A percentile compares a stretch with the other conserved stretches of the same genome.
Evolutionary conservation across 2,329 filamentous ascomycete species (phyloP).

Genomic region (Diaporthe humulicola): DNA sequence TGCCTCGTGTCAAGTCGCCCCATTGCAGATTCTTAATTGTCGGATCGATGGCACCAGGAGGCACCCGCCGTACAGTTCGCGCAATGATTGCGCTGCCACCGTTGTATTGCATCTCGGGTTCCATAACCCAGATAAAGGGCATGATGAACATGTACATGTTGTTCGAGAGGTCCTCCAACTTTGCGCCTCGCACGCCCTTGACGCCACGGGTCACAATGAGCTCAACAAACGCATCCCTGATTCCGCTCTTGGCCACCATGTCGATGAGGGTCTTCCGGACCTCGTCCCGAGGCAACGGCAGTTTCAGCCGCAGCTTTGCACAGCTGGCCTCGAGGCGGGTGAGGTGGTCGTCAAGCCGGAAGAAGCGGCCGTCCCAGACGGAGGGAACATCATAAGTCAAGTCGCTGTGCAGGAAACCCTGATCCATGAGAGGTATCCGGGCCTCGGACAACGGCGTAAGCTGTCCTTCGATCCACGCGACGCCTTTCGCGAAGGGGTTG

Average conservation of each 20-base stretch:
- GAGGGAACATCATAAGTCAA: conserved; percentile 65
- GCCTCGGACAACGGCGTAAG: conserved; percentile 59
- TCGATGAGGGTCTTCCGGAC: conserved; percentile 55
- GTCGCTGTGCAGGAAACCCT: conserved; percentile 66
- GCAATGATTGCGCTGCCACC: conserved; percentile 60
- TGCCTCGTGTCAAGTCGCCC: conserved; percentile 60
- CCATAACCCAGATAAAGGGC: conserved; percentile 65
- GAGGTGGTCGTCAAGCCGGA: conserved; percentile 64
- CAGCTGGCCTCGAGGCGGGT: conserved; percentile 58
- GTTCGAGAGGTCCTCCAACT: conserved; percentile 52
- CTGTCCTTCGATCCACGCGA: conserved; percentile 58
- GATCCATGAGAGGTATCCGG: conserved; percentile 62
- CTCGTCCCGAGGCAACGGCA: conserved; percentile 56
- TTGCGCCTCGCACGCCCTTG: conserved; percentile 53
- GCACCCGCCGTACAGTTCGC: conserved; percentile 58
- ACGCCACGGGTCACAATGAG: conserved; percentile 64
- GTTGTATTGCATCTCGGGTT: conserved; percentile 54
- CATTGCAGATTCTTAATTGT: conserved; percentile 66
- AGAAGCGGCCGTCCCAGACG: conserved; percentile 65
- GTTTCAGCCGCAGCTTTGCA: conserved; percentile 57
- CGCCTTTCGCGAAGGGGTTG: conserved; percentile 57
- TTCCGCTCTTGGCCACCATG: conserved; percentile 61
- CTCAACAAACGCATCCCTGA: conserved; percentile 63
- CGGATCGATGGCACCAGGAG: conserved; percentile 62
- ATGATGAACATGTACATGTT: conserved; percentile 62